These are phyloP conservation scores for Russula earlei DNA, from an alignment of 768 basidiomycete species.

Conservation along the genomic window DNA sequence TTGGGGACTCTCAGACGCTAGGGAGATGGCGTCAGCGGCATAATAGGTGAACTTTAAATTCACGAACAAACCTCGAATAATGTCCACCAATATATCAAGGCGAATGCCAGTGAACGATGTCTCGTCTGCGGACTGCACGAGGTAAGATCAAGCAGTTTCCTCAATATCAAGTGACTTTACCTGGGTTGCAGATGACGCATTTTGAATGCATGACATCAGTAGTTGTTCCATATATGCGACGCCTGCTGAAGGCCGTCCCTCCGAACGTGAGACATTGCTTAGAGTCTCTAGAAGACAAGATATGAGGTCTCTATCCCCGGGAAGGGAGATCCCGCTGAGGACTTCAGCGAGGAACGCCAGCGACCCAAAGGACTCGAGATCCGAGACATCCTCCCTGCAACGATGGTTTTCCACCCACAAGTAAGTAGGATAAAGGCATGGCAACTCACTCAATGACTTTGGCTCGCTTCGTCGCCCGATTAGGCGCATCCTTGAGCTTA, in stretches of 20 bases:
- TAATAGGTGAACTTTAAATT: neutral
- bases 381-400: neutral
- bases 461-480: conserved; percentile 54
- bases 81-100: conserved; percentile 78
- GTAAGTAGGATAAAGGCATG: neutral
- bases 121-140: conserved; percentile 41
- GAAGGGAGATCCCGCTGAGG: conserved; percentile 50
- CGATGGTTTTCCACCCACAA: neutral
- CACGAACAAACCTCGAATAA: conserved; percentile 57
- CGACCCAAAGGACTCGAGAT: conserved; percentile 23
- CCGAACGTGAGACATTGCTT: conserved; percentile 49
- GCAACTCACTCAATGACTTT: conserved; percentile 46
- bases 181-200: conserved; percentile 43
- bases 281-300: conserved; percentile 65
- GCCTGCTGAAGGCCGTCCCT: conserved; percentile 49
- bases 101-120: conserved; percentile 52
- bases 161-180: conserved; percentile 30
- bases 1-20: conserved; percentile 86
- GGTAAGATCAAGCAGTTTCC: neutral
- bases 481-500: conserved; percentile 29
- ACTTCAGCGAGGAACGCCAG: conserved; percentile 61
- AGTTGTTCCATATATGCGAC: conserved; percentile 75
- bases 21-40: neutral
- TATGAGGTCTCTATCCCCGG: conserved; percentile 64
- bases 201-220: conserved; percentile 73